Evolutionary conservation across 2,329 filamentous ascomycete genomes (phyloP), one percentile per base, ranked within the genome.

Genomic region (Arachnomyces sp.): DNA sequence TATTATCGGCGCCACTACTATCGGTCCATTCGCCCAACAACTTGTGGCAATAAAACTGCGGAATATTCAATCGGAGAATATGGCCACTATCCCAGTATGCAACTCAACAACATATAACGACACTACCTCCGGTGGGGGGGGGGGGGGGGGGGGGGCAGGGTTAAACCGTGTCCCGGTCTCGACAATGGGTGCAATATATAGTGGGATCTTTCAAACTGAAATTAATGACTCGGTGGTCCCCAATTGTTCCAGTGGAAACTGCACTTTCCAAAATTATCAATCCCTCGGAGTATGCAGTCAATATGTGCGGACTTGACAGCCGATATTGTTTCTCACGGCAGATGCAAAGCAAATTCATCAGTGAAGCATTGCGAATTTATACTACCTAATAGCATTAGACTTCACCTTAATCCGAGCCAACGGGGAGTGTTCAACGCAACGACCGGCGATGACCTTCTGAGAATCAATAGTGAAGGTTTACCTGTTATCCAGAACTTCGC

Each of bases 11-110:
- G 49, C 51, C 8, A 42, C 54, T 6, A 52, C 49, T 3, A 52
- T 56, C 12, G 56, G 51, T n/a, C 56, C 58, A 9, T 55, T 59
- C 25, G 51, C 54, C 12, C 58, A 62, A 36, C 57, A 59, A 34
- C 48, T 56, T 4, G 46, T 60, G 35, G 38, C 43, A 11, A 48
- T 51, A 32, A 45, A 45, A 13, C 47, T n/a, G n/a, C n/a, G n/a
- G n/a, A n/a, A n/a, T n/a, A n/a, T n/a, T n/a, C n/a, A n/a, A n/a
- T n/a, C n/a, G n/a, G n/a, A n/a, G n/a, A n/a, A n/a, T n/a, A n/a
- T n/a, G n/a, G n/a, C n/a, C n/a, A n/a, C n/a, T n/a, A 9, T 52
- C 46, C 7, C 48, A 52, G 9, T 44, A 50, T 35, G 39, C 30
- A 44, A 31, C 2, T 8, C 31, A 3, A 13, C 31, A 14, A 50